Evolutionary conservation across 768 basidiomycete species (phyloP).

Genomic region (Pleurotus ostreatus): DNA sequence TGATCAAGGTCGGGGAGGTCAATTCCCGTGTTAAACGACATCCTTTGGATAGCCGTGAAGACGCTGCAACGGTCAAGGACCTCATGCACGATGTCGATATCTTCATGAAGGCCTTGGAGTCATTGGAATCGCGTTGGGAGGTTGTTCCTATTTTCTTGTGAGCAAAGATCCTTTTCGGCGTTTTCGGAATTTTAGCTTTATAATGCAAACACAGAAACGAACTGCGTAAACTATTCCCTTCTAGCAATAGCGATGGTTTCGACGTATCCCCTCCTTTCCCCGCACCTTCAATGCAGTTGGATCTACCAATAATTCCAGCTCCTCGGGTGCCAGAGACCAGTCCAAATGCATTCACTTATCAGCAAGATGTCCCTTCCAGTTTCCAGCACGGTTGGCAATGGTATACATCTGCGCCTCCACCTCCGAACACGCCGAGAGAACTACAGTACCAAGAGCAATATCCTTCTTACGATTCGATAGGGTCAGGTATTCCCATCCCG

Average conservation of each 20-base stretch:
- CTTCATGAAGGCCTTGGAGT: slow-evolving; percentile 42
- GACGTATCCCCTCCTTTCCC: slow-evolving; percentile 1
- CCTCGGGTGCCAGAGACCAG: not conserved
- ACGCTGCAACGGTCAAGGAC: slow-evolving; percentile 31
- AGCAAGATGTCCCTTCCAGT: slow-evolving; percentile 1
- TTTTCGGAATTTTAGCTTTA: not conserved
- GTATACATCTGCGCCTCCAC: slow-evolving; percentile 9
- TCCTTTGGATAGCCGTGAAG: slow-evolving; percentile 19
- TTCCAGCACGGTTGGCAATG: slow-evolving; percentile 11
- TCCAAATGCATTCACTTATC: not conserved
- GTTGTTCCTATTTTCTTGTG: slow-evolving; percentile 27
- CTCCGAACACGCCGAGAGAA: not conserved
- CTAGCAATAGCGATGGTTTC: not conserved
- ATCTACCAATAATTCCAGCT: not conserved
- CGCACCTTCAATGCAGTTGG: not conserved
- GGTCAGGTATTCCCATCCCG: not conserved
- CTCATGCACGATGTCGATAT: slow-evolving; percentile 32
- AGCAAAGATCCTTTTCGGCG: slow-evolving; percentile 10
- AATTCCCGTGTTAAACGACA: slow-evolving; percentile 40
- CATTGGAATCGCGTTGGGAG: slow-evolving; percentile 29
- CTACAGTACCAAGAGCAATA: too few relatives aligned
- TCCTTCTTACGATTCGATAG: too few relatives aligned
- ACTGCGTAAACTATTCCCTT: slow-evolving; percentile 9
- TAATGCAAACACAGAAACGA: not conserved
- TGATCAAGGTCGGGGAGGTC: slow-evolving; percentile 57